Evolutionary conservation across 768 basidiomycete genomes (phyloP).

Genomic region (Leucosporidium yakuticum): DNA sequence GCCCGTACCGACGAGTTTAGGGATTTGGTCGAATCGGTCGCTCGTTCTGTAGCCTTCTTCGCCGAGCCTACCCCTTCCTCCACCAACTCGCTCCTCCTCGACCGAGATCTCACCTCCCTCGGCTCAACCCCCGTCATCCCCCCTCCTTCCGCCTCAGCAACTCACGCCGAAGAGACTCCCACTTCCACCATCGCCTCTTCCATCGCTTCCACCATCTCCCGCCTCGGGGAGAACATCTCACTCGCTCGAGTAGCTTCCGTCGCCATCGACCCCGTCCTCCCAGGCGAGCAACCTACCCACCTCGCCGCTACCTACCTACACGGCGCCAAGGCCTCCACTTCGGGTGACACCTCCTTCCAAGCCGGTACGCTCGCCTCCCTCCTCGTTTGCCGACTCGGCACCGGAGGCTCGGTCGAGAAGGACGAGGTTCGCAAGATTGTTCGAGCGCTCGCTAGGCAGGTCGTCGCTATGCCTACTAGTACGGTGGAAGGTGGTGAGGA

Average conservation of each 20-base stretch:
- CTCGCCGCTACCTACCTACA: slow-evolving; percentile 37
- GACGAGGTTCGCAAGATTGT: slow-evolving; percentile 54
- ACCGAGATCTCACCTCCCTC: slow-evolving; percentile 31
- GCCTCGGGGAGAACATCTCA: slow-evolving; percentile 44
- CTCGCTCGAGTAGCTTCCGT: slow-evolving; percentile 43
- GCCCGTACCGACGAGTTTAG: slow-evolving; percentile 76
- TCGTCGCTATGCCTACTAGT: slow-evolving; percentile 70
- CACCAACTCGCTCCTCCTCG: slow-evolving; percentile 14
- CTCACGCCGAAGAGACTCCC: neutral
- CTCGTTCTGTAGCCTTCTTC: slow-evolving; percentile 63
- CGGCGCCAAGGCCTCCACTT: slow-evolving; percentile 56
- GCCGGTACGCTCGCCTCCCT: slow-evolving; percentile 46
- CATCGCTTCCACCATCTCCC: slow-evolving; percentile 32
- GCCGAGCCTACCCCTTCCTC: slow-evolving; percentile 51
- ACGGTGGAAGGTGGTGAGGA: slow-evolving; percentile 36
- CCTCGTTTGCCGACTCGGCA: slow-evolving; percentile 52
- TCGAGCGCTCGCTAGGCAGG: slow-evolving; percentile 73
- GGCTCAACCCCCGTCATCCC: slow-evolving; percentile 25
- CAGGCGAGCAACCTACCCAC: slow-evolving; percentile 11
- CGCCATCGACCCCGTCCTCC: slow-evolving; percentile 37
- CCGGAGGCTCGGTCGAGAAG: slow-evolving; percentile 28
- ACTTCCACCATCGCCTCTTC: slow-evolving; percentile 22
- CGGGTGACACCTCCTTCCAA: slow-evolving; percentile 53
- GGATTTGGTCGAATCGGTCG: slow-evolving; percentile 67
- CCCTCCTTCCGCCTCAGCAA: slow-evolving; percentile 14